phyloP scores from a whole-genome alignment of 768 basidiomycete species.

The Trametes maxima region DNA sequence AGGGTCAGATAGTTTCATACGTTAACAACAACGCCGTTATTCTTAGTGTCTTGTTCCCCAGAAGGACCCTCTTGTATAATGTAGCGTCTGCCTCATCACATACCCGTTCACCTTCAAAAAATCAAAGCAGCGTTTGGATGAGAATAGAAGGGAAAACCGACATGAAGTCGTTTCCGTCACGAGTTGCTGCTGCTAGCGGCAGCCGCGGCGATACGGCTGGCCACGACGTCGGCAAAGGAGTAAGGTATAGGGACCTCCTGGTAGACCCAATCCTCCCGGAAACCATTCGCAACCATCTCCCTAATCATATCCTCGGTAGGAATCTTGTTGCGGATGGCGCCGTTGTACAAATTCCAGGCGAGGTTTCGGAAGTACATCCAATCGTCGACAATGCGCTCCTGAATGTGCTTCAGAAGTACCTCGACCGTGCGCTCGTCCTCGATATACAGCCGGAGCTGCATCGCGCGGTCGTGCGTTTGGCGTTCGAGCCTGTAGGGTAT shows the following conservation, averaged over 20 bases:
- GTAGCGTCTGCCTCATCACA: neutral
- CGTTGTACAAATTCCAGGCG: conserved; percentile 22
- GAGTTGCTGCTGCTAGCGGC: neutral
- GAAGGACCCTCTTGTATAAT: conserved; percentile 8
- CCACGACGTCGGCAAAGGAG: neutral
- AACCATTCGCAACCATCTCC: conserved; percentile 24
- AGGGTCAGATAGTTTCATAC: neutral
- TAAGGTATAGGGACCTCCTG: neutral
- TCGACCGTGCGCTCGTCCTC: conserved; percentile 77
- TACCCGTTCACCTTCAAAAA: neutral
- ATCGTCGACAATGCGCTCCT: conserved; percentile 72
- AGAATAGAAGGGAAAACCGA: neutral
- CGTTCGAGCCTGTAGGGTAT: conserved; percentile 36
- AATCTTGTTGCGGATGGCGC: conserved; percentile 13
- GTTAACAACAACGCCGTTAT: neutral
- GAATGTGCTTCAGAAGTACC: conserved; percentile 76
- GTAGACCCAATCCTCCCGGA: conserved; percentile 17
- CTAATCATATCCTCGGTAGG: conserved; percentile 25
- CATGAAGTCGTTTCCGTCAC: neutral
- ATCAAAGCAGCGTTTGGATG: neutral
- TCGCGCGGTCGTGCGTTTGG: conserved; percentile 56
- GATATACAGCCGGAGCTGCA: conserved; percentile 73
- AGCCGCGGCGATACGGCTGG: neutral
- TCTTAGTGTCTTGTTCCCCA: neutral
- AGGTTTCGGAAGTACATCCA: conserved; percentile 68